Evolutionary conservation across 805 yeast genomes (phyloP), one percentile per base, ranked within the genome.

Genomic region (Saturnispora sekii): DNA sequence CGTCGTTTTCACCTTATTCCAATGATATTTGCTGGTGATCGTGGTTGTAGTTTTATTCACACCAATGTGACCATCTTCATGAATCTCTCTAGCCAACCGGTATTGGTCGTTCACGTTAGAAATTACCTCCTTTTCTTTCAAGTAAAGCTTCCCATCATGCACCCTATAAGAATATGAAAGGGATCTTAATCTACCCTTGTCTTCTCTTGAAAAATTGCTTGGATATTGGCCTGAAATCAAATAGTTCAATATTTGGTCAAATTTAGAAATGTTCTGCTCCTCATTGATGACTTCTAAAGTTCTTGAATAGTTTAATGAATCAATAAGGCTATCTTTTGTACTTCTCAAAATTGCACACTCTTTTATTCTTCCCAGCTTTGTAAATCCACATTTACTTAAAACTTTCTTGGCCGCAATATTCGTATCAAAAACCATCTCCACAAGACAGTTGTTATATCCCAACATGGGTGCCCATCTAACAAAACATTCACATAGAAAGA

Each of bases 311-410:
- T 86, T 82, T 16, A 84, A 68, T 0, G 95, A 85, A 62, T 89
- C 96, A 2, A 89, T 93, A 0, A 96, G 84, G 17, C 51, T 44
- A 36, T 76, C 74, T 47, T 84, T 89, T 52, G 80, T 81, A 32
- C 90, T 94, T 60, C 85, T 85, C 51, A 90, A 68, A 45, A 86
- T 79, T 10, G 95, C 97, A 5, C 96, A 95, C n/a, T 84, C 79
- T 52, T 82, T 84, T 39, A 90, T 69, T 37, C 84, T 74, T 2
- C 96, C 96, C 9, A 88, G 70, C 49, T 86, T 66, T 53, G 77
- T 79, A 66, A 90, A 93, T 51, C 80, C 79, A 36, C 83, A 69
- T 10, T 79, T 68, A 54, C 86, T 95, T 66, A 88, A 75, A 38
- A 90, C 80, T 49, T 80, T 69, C 51, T 93, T 69, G 4, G 94